phyloP scores from a whole-genome alignment of 73 alveolate species.

The Stentor roeselii region DNA sequence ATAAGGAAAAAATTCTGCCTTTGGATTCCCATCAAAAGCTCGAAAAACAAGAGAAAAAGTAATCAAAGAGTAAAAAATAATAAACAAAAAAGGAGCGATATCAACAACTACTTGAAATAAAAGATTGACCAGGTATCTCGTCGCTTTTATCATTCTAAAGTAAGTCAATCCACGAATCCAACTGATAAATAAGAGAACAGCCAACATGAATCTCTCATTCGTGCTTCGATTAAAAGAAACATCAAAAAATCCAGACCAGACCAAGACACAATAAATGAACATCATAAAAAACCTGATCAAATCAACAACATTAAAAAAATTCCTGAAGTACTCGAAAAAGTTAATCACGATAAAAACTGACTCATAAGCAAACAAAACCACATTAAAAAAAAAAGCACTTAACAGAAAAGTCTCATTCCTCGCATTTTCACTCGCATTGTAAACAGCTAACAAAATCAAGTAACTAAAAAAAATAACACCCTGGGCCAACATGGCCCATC shows the following conservation, averaged over 20 bases:
- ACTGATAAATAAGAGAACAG: background rate
- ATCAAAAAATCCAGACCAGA: background rate
- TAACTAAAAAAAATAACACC: background rate
- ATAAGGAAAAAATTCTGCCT: background rate
- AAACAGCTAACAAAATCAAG: background rate
- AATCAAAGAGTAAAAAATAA: background rate
- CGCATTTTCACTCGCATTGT: background rate
- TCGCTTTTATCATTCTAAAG: background rate
- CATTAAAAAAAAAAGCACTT: background rate
- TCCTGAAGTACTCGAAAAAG: background rate
- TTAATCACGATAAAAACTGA: background rate
- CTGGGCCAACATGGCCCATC: background rate
- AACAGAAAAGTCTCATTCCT: background rate
- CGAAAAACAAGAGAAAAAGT: background rate
- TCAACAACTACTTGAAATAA: background rate
- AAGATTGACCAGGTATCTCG: background rate
- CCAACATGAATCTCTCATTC: background rate
- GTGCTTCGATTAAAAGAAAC: background rate
- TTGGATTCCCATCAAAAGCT: background rate
- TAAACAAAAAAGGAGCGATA: background rate
- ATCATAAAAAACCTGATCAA: background rate
- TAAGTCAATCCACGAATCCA: background rate
- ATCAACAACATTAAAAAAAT: slow-evolving; percentile 10
- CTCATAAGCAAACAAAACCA: background rate
- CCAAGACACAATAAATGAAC: background rate